Percentiles rank a stretch among this genome's conserved stretches.
These are phyloP conservation scores for Spiraea crenata DNA, from an alignment of 331 rosid species.

Conservation along the genomic window DNA sequence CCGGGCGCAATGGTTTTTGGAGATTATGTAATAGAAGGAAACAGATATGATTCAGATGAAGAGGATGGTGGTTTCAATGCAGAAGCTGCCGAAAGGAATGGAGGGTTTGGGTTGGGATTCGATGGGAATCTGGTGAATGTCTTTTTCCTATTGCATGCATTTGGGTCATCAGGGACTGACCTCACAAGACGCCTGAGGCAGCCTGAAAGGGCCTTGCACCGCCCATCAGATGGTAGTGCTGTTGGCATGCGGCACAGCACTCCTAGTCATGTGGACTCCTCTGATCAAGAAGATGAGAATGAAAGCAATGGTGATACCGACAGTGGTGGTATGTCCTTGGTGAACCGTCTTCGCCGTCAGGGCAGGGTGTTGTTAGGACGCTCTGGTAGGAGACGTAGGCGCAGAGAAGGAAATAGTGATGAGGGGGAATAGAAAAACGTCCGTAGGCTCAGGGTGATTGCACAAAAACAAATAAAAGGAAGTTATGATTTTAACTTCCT, in stretches of 20 bases:
- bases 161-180: slow-evolving; percentile 62
- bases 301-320: slow-evolving; percentile 27
- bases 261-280: slow-evolving; percentile 45
- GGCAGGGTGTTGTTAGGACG: slow-evolving; percentile 68
- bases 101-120: slow-evolving; percentile 59
- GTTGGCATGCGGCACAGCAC: slow-evolving; percentile 32
- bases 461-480: slow-evolving; percentile 32
- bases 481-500: slow-evolving; percentile 38
- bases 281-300: slow-evolving; percentile 50
- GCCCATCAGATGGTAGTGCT: slow-evolving; percentile 34
- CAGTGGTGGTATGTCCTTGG: slow-evolving; percentile 58
- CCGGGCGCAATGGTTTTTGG: slow-evolving; percentile 94
- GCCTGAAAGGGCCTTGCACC: slow-evolving; percentile 45
- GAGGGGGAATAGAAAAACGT: slow-evolving; percentile 57
- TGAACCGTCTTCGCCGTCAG: slow-evolving; percentile 63
- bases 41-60: slow-evolving; percentile 59
- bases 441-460: slow-evolving; percentile 49
- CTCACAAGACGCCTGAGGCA: slow-evolving; percentile 50
- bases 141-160: slow-evolving; percentile 80
- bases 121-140: slow-evolving; percentile 74
- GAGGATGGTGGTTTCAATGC: slow-evolving; percentile 54
- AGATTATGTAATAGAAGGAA: slow-evolving; percentile 89
- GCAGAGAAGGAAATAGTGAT: slow-evolving; percentile 50
- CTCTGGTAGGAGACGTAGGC: slow-evolving; percentile 75
- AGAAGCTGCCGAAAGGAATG: slow-evolving; percentile 38